phyloP scores from a whole-genome alignment of 2,329 filamentous ascomycete genomes.

The Dryadomyces quercivorus region DNA sequence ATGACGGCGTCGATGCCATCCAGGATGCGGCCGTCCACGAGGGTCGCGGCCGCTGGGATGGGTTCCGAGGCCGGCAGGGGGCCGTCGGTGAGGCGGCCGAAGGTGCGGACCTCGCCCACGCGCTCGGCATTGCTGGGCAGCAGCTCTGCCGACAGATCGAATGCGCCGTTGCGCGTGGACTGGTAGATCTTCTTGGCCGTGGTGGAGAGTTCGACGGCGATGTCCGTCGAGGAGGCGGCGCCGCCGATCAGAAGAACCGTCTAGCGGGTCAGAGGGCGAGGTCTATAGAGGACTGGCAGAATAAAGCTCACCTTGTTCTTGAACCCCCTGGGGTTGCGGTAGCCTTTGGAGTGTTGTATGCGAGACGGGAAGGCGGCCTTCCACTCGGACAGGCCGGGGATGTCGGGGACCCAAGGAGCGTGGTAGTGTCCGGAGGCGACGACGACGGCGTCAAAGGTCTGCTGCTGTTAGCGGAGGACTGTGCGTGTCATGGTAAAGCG shows the following conservation, averaged over 20 bases:
- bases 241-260: constrained; percentile 40
- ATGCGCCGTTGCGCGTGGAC: constrained; percentile 46
- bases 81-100: constrained; percentile 15
- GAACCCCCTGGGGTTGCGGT: constrained; percentile 38
- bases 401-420: constrained; percentile 47
- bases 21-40: constrained; percentile 41
- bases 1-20: constrained; percentile 48
- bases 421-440: constrained; percentile 58
- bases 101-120: constrained; percentile 38
- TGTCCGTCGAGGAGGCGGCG: constrained; percentile 29
- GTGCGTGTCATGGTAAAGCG: background rate
- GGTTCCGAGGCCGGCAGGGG: constrained; percentile 16
- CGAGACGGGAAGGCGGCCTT: constrained; percentile 36
- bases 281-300: too few species aligned
- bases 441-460: constrained; percentile 50
- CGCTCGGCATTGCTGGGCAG: constrained; percentile 41
- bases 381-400: constrained; percentile 46
- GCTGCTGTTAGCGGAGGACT: background rate
- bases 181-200: constrained; percentile 28
- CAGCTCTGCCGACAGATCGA: constrained; percentile 41
- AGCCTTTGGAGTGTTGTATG: constrained; percentile 61
- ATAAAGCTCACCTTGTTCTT: background rate
- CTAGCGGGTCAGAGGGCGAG: constrained; percentile 22
- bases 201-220: constrained; percentile 25
- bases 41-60: constrained; percentile 35